Evolutionary conservation across 768 basidiomycete species (phyloP), one percentile per base, ranked within the genome.

Genomic region (Mycena vulgaris): DNA sequence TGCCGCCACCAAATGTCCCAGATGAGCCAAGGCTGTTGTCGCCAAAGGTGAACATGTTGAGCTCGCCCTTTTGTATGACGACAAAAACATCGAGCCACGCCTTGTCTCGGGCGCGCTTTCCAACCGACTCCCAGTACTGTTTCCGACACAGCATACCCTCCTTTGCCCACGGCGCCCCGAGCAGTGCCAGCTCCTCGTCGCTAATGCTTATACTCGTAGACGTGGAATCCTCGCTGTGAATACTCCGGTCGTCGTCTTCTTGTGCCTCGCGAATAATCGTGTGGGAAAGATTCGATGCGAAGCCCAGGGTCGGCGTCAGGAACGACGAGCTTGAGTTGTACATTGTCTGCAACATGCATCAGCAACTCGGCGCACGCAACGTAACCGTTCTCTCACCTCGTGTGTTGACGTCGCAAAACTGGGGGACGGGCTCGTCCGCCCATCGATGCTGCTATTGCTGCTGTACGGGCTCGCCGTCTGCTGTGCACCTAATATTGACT

Each of bases 161-260:
- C 81, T 99, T 99, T 0, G 98, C 98, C 97, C 97, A 99, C 0
- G 98, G 98, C 7, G 98, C 92, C 19, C 98, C 98, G 19, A 98
- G 90, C 40, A 99, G 84, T 2, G 97, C 97, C 16, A 99, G 86
- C 81, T 98, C 96, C 80, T 99, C 98, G 75, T 99, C 97, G 9
- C 93, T 91, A 68, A 98, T 95, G 59, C 95, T 95, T 74, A 94
- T 92, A 37, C 87, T 90, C 1, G 92, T 93, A 30, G 92, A 92
- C 31, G 78, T 81, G 6, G 94, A 90, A 42, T 85, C 88, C 23
- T 87, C 86, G 78, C 92, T 95, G 39, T 85, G 83, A 25, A 89
- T 76, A 71, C 94, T 95, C 59, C 89, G 89, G 63, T 89, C 88
- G 74, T 97, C 95, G 74, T 95, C 95, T 80, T 98, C 97, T 68